These are phyloP conservation scores for Friedmanniomyces endolithicus DNA, from an alignment of 495 filamentous ascomycete species.

Conservation along the genomic window DNA sequence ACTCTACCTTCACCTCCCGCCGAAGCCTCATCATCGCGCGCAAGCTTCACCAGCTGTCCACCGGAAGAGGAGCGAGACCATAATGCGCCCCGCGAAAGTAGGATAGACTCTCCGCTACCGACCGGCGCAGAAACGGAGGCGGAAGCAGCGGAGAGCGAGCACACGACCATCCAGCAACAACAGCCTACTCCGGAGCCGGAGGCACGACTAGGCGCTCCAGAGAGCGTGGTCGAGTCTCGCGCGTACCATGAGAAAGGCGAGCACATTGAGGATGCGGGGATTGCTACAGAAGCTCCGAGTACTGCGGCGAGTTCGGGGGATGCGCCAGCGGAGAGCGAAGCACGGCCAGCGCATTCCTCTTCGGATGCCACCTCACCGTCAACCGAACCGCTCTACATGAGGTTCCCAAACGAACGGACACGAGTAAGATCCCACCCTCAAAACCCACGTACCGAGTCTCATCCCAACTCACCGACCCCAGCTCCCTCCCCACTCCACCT, in stretches of 20 bases:
- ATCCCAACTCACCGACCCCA: neutral
- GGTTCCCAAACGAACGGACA: neutral
- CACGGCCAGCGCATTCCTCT: constrained; percentile 6
- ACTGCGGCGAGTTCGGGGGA: constrained; percentile 24
- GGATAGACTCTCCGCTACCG: neutral
- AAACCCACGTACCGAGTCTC: neutral
- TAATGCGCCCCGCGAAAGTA: constrained; percentile 7
- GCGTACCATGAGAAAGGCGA: constrained; percentile 13
- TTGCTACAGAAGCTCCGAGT: constrained; percentile 24
- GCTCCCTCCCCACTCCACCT: constrained; percentile 38
- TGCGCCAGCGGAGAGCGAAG: constrained; percentile 15
- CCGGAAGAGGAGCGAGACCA: constrained; percentile 35
- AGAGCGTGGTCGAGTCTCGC: neutral
- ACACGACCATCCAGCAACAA: constrained; percentile 7
- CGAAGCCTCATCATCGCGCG: constrained; percentile 37
- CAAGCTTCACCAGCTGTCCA: constrained; percentile 44
- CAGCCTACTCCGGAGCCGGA: constrained; percentile 9
- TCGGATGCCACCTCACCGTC: neutral
- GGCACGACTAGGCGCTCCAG: neutral
- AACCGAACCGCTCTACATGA: constrained; percentile 9
- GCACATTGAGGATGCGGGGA: constrained; percentile 23
- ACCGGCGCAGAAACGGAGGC: neutral
- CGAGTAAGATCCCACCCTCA: constrained; percentile 3
- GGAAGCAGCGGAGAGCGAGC: neutral
- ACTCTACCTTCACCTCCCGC: constrained; percentile 32